These are phyloP conservation scores for Berberis thunbergii DNA, from an alignment of 164 flowering plant genomes.

Conservation along the genomic window DNA sequence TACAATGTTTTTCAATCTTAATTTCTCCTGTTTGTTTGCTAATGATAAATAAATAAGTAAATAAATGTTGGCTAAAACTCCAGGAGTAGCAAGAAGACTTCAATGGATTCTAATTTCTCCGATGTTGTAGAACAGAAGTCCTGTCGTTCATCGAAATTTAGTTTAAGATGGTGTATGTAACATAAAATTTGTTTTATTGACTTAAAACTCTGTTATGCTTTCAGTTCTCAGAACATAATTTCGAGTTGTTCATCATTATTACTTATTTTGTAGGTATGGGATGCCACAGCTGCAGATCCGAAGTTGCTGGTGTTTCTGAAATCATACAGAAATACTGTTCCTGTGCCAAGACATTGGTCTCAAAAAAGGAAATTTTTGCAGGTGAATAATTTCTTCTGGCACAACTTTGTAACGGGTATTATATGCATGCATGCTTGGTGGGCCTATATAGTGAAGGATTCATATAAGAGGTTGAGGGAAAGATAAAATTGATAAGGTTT, in stretches of 20 bases:
- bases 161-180: too few relatives aligned
- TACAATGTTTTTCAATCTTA: too few relatives aligned
- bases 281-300: constrained; percentile 97
- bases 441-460: constrained; percentile 21
- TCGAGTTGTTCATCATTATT: not conserved
- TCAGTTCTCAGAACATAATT: not conserved
- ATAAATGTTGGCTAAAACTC: too few relatives aligned
- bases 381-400: constrained; percentile 38
- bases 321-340: constrained; percentile 89
- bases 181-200: not conserved
- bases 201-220: not conserved
- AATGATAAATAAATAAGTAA: too few relatives aligned
- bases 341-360: constrained; percentile 98
- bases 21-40: too few relatives aligned
- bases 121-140: too few relatives aligned
- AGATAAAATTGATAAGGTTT: constrained; percentile 55
- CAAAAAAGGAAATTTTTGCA: constrained; percentile 95
- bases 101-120: too few relatives aligned
- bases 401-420: not conserved
- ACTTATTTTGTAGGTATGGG: constrained; percentile 68
- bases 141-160: too few relatives aligned
- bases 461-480: constrained; percentile 43
- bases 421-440: constrained; percentile 28
- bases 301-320: constrained; percentile 88
- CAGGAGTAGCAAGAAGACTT: too few relatives aligned